Evolutionary conservation across 768 basidiomycete species (phyloP).

Genomic region (Lactifluus piperatus): DNA sequence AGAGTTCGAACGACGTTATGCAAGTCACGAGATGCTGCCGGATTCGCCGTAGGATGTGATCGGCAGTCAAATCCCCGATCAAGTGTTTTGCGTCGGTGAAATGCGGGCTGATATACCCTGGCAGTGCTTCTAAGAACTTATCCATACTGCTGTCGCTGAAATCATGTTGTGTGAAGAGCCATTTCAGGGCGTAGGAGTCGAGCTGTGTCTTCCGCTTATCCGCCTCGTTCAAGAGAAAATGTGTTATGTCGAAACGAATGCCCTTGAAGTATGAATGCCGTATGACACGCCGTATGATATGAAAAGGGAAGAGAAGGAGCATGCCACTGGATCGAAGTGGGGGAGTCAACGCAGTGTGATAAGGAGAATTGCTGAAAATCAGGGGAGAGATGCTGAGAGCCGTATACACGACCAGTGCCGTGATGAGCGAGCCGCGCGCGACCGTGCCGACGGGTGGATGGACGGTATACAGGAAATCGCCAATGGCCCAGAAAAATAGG

Average conservation of each 20-base stretch:
- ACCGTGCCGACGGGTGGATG: neutral
- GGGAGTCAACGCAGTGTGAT: conserved; percentile 8
- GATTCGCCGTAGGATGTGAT: neutral
- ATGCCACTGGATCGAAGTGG: neutral
- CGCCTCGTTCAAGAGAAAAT: neutral
- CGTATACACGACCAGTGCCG: neutral
- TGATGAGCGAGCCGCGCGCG: neutral
- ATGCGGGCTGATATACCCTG: conserved; percentile 5
- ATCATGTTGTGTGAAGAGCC: conserved; percentile 5
- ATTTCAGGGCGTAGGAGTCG: conserved; percentile 1
- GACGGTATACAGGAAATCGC: conserved; percentile 6
- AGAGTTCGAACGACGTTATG: neutral
- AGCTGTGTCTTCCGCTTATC: neutral
- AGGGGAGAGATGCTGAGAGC: conserved; percentile 9
- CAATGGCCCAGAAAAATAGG: conserved; percentile 10
- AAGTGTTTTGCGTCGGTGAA: neutral
- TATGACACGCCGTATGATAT: neutral
- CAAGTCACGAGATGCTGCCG: conserved; percentile 8
- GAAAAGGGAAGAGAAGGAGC: neutral
- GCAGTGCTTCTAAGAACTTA: conserved; percentile 8
- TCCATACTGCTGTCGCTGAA: conserved; percentile 9
- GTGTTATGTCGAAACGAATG: neutral
- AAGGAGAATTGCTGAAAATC: conserved; percentile 5
- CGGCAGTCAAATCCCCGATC: neutral
- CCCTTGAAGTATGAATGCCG: neutral